These are phyloP conservation scores for Monosporascus sp. DNA, from an alignment of 2,329 filamentous ascomycete genomes.

Conservation along the genomic window DNA sequence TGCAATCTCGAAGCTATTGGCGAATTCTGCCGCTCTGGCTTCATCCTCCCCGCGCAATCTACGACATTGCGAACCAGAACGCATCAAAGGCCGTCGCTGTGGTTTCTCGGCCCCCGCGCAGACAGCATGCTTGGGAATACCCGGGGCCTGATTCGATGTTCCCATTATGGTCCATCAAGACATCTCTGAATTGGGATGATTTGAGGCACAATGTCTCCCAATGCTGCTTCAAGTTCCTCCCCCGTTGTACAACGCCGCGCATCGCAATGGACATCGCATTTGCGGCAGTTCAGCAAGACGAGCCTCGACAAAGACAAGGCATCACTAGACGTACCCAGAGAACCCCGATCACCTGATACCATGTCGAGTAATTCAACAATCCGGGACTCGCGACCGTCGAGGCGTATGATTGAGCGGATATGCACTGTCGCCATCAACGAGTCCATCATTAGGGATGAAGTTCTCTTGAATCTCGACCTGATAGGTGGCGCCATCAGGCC, in stretches of 20 bases:
- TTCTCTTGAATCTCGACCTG: slow-evolving; percentile 70
- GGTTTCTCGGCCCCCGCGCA: too few species aligned
- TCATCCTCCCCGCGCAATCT: neutral
- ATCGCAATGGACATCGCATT: slow-evolving; percentile 44
- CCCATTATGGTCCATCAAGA: slow-evolving; percentile 4
- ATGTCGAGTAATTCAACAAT: slow-evolving; percentile 46
- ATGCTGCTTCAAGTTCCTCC: slow-evolving; percentile 18
- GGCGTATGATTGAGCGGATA: slow-evolving; percentile 34
- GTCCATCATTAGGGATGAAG: slow-evolving; percentile 69
- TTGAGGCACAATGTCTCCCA: slow-evolving; percentile 24
- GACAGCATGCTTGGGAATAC: too few species aligned
- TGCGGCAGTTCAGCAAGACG: slow-evolving; percentile 46
- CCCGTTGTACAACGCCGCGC: slow-evolving; percentile 41
- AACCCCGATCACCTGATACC: slow-evolving; percentile 41
- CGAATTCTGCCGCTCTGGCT: neutral
- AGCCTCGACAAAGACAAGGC: slow-evolving; percentile 40
- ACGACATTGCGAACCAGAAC: neutral
- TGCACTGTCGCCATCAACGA: slow-evolving; percentile 63
- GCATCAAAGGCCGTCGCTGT: too few species aligned
- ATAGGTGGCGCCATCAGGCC: slow-evolving; percentile 59
- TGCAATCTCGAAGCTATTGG: neutral
- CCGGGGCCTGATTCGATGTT: too few species aligned
- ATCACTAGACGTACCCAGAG: neutral
- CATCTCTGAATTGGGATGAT: slow-evolving; percentile 17
- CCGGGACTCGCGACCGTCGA: slow-evolving; percentile 26